Evolutionary conservation across 768 basidiomycete genomes (phyloP), one percentile per base, ranked within the genome.

Genomic region (Tulasnella sp.): DNA sequence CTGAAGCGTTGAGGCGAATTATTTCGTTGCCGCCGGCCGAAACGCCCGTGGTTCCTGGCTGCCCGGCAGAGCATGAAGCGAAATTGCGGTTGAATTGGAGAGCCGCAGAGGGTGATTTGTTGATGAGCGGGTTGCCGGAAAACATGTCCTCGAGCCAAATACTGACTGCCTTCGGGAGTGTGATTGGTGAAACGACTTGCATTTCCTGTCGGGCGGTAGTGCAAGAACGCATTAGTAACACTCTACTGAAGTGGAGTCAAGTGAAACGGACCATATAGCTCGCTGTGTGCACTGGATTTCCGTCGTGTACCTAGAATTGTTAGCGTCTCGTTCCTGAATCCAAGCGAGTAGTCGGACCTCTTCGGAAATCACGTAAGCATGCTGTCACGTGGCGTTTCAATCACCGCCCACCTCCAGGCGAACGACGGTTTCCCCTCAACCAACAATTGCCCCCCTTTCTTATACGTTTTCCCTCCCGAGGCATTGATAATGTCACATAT

Each of bases 231-330:
- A 76, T 61, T n/a, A 57, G 32, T 39, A 61, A 5, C 42, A n/a
- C 61, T 18, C 18, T 76, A 7, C 29, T 55, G 5, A 37, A 76
- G 40, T 76, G 75, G 75, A 40, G 29, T 15, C 39, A 61, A 51
- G 55, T 76, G 26, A 76, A 76, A 44, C 75, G 75, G 42, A 76
- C 75, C 51, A 76, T 76, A 55, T 76, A 44, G 61, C 29, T 23
- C 32, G 29, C 39, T 10, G 10, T 74, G 32, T 29, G 26, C 44
- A 3, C 44, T 20, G 29, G 61, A 26, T 51, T 51, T 51, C 51
- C 23, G 11, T 51, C 51, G 9, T 67, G 61, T 67, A 67, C 6
- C 32, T 67, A 3, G 16, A 67, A 29, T 26, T 67, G 51, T 10
- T 51, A 67, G 61, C 61, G 29, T 67, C 32, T 35, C 61, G 29